Evolutionary conservation across 495 filamentous ascomycete genomes (phyloP).

Genomic region (Penicillium malachiteum): DNA sequence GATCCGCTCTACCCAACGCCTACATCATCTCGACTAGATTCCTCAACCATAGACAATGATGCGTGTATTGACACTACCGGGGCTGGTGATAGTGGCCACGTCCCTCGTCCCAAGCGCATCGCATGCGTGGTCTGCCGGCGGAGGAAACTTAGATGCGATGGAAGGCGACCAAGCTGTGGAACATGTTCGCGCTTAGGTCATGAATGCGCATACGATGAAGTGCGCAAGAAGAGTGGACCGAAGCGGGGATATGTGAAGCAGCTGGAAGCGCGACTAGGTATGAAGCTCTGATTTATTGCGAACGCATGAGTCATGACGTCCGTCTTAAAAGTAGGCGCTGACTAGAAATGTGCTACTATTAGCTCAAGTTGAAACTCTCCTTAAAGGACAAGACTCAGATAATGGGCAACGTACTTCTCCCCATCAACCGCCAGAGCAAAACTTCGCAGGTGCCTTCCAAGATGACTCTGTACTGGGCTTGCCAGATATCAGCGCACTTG

Average conservation of each 20-base stretch:
- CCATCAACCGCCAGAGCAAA: slow-evolving; percentile 22
- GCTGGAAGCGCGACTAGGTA: slow-evolving; percentile 90
- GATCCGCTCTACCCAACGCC: slow-evolving; percentile 47
- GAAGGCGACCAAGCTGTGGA: slow-evolving; percentile 76
- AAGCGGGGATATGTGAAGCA: slow-evolving; percentile 99
- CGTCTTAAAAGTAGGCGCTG: slow-evolving; percentile 12
- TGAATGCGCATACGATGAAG: slow-evolving; percentile 92
- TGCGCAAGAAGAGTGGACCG: slow-evolving; percentile 94
- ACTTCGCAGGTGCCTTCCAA: slow-evolving; percentile 22
- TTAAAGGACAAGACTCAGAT: slow-evolving; percentile 62
- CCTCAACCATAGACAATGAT: slow-evolving; percentile 30
- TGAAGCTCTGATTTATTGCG: slow-evolving; percentile 11
- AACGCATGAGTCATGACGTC: neutral
- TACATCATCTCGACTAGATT: slow-evolving; percentile 29
- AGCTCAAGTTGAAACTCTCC: slow-evolving; percentile 93
- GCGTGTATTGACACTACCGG: slow-evolving; percentile 31
- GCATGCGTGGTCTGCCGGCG: slow-evolving; percentile 96
- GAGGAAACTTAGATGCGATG: slow-evolving; percentile 82
- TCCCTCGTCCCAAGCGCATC: slow-evolving; percentile 86
- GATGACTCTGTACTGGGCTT: slow-evolving; percentile 25
- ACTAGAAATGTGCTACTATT: slow-evolving; percentile 12
- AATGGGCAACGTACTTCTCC: slow-evolving; percentile 15
- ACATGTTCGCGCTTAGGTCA: slow-evolving; percentile 89
- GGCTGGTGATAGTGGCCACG: slow-evolving; percentile 56
- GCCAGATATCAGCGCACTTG: slow-evolving; percentile 27